Conservation (phyloP, 2,329 filamentous ascomycete genomes). For the Colletotrichum gigasporum region DNA sequence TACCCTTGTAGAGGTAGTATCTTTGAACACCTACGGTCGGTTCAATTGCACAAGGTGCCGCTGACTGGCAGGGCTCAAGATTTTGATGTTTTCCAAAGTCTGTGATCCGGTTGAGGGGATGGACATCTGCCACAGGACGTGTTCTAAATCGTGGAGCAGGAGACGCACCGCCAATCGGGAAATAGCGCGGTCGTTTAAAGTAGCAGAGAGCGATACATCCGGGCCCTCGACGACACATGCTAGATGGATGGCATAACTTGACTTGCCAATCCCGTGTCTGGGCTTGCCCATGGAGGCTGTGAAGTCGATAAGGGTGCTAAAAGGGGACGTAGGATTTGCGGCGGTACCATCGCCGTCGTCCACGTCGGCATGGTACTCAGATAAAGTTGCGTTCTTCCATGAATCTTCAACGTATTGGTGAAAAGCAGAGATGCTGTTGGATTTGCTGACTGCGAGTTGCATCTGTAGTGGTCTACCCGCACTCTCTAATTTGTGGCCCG, state of each 20-base stretch:
- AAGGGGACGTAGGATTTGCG: too few relatives aligned
- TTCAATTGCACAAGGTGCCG: slow-evolving; percentile 9
- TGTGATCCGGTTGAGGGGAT: not conserved
- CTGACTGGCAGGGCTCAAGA: not conserved
- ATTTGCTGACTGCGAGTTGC: not conserved
- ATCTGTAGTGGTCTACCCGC: not conserved
- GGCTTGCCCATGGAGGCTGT: too few relatives aligned
- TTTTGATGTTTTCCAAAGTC: not conserved
- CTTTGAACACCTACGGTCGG: slow-evolving; percentile 7
- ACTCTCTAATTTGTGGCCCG: not conserved
- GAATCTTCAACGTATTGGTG: too few relatives aligned
- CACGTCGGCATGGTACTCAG: too few relatives aligned
- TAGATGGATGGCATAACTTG: not conserved
- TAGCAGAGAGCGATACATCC: not conserved
- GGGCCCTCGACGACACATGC: not conserved
- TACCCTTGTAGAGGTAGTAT: rapidly evolving
- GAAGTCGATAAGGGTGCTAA: too few relatives aligned
- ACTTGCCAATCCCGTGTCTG: too few relatives aligned
- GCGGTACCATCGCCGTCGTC: too few relatives aligned
- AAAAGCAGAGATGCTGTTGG: not conserved
- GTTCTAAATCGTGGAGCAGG: slow-evolving; percentile 1
- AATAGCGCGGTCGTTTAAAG: not conserved
- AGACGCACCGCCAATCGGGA: not conserved
- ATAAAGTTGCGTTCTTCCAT: too few relatives aligned
- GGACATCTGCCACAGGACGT: slow-evolving; percentile 9